Evolutionary conservation across 148 eudicot genomes (phyloP).

Genomic region (Rhododendron ferrugineum): DNA sequence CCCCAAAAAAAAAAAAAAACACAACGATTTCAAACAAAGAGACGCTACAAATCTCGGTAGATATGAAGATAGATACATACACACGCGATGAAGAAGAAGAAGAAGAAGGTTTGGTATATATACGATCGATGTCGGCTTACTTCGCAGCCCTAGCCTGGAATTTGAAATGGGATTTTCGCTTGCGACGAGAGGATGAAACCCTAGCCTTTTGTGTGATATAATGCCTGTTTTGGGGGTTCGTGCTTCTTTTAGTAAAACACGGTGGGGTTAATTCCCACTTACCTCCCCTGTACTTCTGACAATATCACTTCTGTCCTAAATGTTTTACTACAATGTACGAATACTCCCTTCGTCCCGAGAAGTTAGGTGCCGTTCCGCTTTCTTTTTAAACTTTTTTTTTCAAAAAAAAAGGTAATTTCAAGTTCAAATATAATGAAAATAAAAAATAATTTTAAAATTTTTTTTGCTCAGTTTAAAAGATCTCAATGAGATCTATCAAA

Average conservation of each 20-base stretch:
- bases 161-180: background rate
- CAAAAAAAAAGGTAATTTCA: too few species aligned
- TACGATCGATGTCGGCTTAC: background rate
- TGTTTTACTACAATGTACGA: too few species aligned
- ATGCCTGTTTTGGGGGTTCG: background rate
- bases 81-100: background rate
- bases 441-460: too few species aligned
- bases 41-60: background rate
- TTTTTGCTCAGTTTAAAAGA: too few species aligned
- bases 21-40: background rate
- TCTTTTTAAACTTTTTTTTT: too few species aligned
- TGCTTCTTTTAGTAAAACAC: background rate
- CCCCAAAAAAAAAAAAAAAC: too few species aligned
- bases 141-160: background rate
- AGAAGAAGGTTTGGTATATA: background rate
- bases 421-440: too few species aligned
- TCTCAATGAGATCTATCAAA: too few species aligned
- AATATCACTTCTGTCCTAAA: background rate
- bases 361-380: too few species aligned
- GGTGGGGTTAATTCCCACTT: background rate
- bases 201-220: background rate
- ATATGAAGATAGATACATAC: background rate
- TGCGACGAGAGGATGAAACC: background rate
- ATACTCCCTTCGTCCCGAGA: too few species aligned
- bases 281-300: background rate